Percentiles rank a stretch among this genome's conserved stretches.
These are phyloP conservation scores for Zygoascus hellenicus DNA, from an alignment of 1,139 yeast species.

Conservation along the genomic window DNA sequence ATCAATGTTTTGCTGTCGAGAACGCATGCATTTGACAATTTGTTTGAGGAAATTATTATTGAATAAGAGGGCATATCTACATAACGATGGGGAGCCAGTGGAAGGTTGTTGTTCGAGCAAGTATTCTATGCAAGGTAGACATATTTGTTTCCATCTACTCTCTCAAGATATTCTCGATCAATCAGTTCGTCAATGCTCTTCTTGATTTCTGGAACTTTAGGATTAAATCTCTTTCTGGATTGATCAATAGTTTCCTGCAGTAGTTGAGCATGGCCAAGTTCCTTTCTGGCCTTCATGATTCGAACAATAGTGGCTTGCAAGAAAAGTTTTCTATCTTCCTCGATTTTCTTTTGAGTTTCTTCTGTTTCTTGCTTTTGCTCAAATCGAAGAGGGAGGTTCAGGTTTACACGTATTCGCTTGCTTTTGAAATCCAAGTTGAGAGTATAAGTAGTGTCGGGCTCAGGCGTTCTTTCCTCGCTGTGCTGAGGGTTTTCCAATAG, in stretches of 20 bases:
- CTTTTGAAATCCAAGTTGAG: constrained; percentile 79
- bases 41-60: constrained; percentile 23
- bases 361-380: constrained; percentile 75
- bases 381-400: constrained; percentile 74
- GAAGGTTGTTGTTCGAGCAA: neutral
- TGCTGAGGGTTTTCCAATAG: constrained; percentile 48
- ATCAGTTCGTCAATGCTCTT: constrained; percentile 79
- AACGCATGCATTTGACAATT: constrained; percentile 27
- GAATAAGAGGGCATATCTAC: neutral
- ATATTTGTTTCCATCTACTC: constrained; percentile 71
- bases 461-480: constrained; percentile 23
- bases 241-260: constrained; percentile 88
- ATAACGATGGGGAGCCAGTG: too few relatives aligned
- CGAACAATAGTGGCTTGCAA: constrained; percentile 92
- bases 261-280: constrained; percentile 68
- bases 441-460: constrained; percentile 55
- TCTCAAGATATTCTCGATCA: constrained; percentile 77
- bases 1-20: constrained; percentile 62
- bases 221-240: constrained; percentile 77
- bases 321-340: constrained; percentile 79
- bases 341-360: constrained; percentile 79
- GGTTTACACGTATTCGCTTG: constrained; percentile 76
- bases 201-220: constrained; percentile 80
- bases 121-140: constrained; percentile 61
- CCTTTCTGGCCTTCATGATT: constrained; percentile 91